Conservation (phyloP, 176 grass and related monocot genomes). For the Aegilops longissima region DNA sequence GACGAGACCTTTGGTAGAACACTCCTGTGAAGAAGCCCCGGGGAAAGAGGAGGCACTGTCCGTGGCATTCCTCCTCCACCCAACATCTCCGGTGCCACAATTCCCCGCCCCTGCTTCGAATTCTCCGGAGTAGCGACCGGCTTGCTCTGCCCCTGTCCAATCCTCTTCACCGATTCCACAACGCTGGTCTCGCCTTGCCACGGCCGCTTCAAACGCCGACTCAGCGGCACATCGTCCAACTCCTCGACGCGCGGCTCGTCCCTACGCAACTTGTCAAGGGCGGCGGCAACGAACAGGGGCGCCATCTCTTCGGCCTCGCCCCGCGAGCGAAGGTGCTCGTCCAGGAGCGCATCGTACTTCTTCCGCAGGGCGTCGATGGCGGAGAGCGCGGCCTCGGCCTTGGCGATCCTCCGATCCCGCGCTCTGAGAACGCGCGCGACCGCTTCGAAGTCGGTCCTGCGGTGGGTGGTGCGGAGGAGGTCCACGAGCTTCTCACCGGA, state of each 20-base stretch:
- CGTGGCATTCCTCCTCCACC: neutral
- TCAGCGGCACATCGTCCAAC: neutral
- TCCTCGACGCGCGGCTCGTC: neutral
- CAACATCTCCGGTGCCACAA: neutral
- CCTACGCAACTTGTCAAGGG: neutral
- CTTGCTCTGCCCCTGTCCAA: neutral
- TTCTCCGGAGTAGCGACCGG: neutral
- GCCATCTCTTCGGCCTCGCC: neutral
- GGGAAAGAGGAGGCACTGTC: neutral
- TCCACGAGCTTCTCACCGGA: conserved; percentile 11
- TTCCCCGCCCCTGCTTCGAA: neutral
- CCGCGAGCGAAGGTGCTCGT: neutral
- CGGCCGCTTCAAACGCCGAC: neutral
- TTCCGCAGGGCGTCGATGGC: neutral
- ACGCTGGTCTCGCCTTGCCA: neutral
- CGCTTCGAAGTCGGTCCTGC: neutral
- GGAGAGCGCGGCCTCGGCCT: conserved; percentile 1
- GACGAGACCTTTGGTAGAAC: neutral
- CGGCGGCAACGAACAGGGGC: neutral
- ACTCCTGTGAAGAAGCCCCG: neutral
- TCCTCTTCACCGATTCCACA: neutral
- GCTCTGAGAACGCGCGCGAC: neutral
- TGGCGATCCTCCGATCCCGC: neutral
- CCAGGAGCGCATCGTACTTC: neutral
- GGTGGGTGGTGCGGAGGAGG: neutral